Evolutionary conservation across 192 early-diverging fungal genomes (phyloP), one percentile per base, ranked within the genome.

Genomic region (Coemansia sp.): DNA sequence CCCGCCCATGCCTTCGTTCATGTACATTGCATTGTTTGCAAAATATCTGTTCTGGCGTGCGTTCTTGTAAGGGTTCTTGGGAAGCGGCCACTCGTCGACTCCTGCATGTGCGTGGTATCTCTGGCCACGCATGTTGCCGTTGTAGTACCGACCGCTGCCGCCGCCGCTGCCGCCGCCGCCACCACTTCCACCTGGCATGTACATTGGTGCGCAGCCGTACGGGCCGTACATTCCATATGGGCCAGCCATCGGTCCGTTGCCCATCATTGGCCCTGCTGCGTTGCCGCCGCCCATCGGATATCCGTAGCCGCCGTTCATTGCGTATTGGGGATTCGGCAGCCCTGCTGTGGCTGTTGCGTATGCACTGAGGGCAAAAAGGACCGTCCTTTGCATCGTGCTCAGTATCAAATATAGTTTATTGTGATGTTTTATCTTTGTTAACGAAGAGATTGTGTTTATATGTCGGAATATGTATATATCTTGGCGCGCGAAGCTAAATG

Each of bases 51-150:
- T 68, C 33, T 25, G 55, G 29, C 71, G 71, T 13, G 71, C 77
- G 15, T 52, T 63, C 61, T 63, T 71, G 53, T 74, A 74, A 7
- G 68, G 77, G 53, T 74, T 79, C 43, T 66, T 69, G 16, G 77
- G 64, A 42, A 79, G 62, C 9, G 77, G 71, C 71, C 71, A 79
- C 48, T 67, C 68, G 58, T 79, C 71, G 61, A 55, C 64, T 29
- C 58, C 59, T 12, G 77, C 65, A 20, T 79, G 68, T 0, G 71
- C 71, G 16, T 74, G 67, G 62, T 71, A 79, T 21, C 77, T 68
- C 34, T 73, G 71, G 3, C 71, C 77, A 46, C 77, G 71, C 61
- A 71, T 68, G 31, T 58, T 59, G 12, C 60, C 57, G 63, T 45
- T 61, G 58, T 39, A 51, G 46, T 67, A 68, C 3, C 37, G 48